Evolutionary conservation across 257 asterid genomes (phyloP), one percentile per base, ranked within the genome.

Genomic region (Solanum gracilifrons): DNA sequence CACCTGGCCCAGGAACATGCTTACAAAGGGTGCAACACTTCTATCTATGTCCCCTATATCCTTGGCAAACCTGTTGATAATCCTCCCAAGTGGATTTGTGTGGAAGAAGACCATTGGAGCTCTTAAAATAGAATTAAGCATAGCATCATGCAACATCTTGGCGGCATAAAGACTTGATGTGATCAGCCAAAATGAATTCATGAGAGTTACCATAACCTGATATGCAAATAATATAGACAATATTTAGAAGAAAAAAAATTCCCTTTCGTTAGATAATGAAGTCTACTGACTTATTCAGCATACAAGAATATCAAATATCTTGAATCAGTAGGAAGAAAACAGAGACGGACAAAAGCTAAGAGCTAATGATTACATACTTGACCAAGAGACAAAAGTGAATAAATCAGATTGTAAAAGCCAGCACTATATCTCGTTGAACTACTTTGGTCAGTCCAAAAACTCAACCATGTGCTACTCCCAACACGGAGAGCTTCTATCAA

Each of bases 51-150:
- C 99, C 36, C 99, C 96, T 25, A 92, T 90, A 95, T 97, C 99
- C 93, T 92, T 95, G 86, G 99, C 96, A 89, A 95, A 95, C 92
- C 99, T 94, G 86, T 97, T 97, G 92, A 97, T 96, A 91, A 97
- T 93, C 88, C 99, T 91, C 46, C 99, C 99, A 21, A 94, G 96
- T 74, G 98, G 99, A 87, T 97, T 97, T 82, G 99, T 95, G 90
- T 97, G 99, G 86, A 97, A 97, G 93, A 97, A 97, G 85, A 96
- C 96, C 99, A 97, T 97, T 68, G 99, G 99, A 89, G 98, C 99
- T 93, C 96, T 93, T 89, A 97, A 95, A 64, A 95, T 95, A 69
- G 99, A 92, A 71, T 87, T 85, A 43, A 97, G 96, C 99, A 97
- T 95, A 84, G 91, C 93, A 83, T 84, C 92, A 84, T 97, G 99